These are phyloP conservation scores for Collybia nuda DNA, from an alignment of 768 basidiomycete species.

Conservation along the genomic window DNA sequence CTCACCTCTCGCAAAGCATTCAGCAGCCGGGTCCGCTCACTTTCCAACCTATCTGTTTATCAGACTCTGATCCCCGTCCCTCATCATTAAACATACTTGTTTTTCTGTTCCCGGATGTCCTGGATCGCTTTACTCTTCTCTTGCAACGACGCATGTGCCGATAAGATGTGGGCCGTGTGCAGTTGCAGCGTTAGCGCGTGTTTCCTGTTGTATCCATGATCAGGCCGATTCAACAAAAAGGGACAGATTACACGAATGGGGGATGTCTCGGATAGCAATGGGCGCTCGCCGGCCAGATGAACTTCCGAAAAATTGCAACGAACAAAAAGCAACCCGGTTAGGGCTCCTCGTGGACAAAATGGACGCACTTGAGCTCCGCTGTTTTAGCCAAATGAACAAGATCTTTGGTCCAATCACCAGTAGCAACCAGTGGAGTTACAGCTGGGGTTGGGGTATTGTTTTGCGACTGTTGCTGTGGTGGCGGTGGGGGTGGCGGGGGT, in stretches of 20 bases:
- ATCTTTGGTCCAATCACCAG: slow-evolving; percentile 86
- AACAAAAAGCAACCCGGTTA: background rate
- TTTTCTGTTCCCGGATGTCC: slow-evolving; percentile 82
- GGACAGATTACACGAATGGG: background rate
- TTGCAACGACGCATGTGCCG: slow-evolving; percentile 77
- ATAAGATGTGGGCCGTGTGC: slow-evolving; percentile 85
- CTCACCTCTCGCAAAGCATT: slow-evolving; percentile 69
- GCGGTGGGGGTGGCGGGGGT: slow-evolving; percentile 14
- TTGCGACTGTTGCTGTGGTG: slow-evolving; percentile 27
- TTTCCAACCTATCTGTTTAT: slow-evolving; percentile 55
- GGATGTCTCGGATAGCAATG: no score
- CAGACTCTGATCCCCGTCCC: background rate
- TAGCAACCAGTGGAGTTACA: slow-evolving; percentile 61
- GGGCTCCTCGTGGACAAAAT: background rate
- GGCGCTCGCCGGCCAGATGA: background rate
- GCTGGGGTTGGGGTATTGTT: slow-evolving; percentile 20
- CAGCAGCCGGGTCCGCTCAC: slow-evolving; percentile 69
- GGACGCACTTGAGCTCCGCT: slow-evolving; percentile 81
- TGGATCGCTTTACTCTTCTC: slow-evolving; percentile 78
- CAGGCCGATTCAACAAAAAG: background rate
- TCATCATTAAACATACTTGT: slow-evolving; percentile 53
- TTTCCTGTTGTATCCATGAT: slow-evolving; percentile 49
- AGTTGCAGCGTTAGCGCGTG: slow-evolving; percentile 82
- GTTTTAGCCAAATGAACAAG: slow-evolving; percentile 85
- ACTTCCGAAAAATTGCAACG: background rate